Percentiles rank a stretch among this genome's conserved stretches.
Evolutionary conservation across 2,329 filamentous ascomycete genomes (phyloP).

Genomic region (Fragosphaeria purpurea): DNA sequence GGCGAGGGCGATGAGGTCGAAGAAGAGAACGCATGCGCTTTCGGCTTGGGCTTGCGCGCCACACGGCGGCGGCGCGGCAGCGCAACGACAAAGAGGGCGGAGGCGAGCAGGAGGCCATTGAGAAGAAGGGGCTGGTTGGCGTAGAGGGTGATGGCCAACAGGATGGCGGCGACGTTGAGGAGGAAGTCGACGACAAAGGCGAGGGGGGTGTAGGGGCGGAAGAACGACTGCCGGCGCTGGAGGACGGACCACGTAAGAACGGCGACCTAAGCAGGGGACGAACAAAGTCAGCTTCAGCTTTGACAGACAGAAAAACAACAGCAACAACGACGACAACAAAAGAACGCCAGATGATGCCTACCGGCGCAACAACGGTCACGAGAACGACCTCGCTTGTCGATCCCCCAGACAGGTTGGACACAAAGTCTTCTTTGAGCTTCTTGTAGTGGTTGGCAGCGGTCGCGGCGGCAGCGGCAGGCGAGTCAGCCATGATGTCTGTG

Average conservation of each 20-base stretch:
- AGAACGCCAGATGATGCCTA: slow-evolving; percentile 33
- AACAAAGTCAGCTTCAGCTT: slow-evolving; percentile 3
- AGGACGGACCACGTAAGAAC: slow-evolving; percentile 81
- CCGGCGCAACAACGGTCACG: slow-evolving; percentile 76
- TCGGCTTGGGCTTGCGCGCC: slow-evolving; percentile 36
- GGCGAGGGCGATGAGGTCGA: slow-evolving; percentile 22
- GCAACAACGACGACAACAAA: neutral
- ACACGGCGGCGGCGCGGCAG: slow-evolving; percentile 27
- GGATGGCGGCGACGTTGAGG: slow-evolving; percentile 70
- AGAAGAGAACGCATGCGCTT: neutral
- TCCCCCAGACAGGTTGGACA: slow-evolving; percentile 81
- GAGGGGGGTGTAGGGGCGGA: slow-evolving; percentile 60
- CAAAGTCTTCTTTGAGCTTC: slow-evolving; percentile 86
- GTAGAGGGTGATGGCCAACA: slow-evolving; percentile 83
- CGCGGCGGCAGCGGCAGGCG: neutral
- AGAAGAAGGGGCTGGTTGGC: slow-evolving; percentile 64
- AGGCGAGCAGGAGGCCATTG: slow-evolving; percentile 61
- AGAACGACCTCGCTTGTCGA: slow-evolving; percentile 76
- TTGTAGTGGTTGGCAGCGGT: slow-evolving; percentile 58
- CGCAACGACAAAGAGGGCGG: slow-evolving; percentile 53
- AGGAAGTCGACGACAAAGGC: slow-evolving; percentile 72
- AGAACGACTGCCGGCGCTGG: slow-evolving; percentile 75
- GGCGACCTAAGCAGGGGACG: slow-evolving; percentile 49
- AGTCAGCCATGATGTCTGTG: slow-evolving; percentile 5
- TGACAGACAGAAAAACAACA: neutral